Evolutionary conservation across 2,329 filamentous ascomycete species (phyloP).

Genomic region (Uncinocarpus reesii): DNA sequence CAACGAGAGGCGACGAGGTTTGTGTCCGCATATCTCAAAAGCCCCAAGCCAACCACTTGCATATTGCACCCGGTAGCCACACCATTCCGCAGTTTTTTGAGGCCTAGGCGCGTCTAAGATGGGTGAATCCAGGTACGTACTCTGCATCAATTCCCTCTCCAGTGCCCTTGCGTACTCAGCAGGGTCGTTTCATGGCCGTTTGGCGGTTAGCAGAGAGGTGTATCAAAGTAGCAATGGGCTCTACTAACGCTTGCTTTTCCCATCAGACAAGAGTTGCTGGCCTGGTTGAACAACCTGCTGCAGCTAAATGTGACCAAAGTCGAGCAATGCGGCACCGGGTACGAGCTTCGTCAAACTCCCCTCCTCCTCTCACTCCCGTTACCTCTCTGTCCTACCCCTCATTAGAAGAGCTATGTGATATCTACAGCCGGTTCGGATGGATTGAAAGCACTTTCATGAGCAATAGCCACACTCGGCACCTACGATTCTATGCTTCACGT

Average conservation of each 20-base stretch:
- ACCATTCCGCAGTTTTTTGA: background rate
- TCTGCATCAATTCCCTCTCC: background rate
- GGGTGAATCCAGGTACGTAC: conserved; percentile 53
- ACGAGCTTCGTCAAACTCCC: conserved; percentile 33
- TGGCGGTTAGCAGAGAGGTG: background rate
- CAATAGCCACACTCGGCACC: background rate
- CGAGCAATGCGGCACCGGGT: conserved; percentile 98
- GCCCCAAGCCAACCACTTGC: background rate
- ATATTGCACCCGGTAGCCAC: background rate
- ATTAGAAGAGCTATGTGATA: background rate
- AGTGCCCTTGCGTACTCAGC: background rate
- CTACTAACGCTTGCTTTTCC: background rate
- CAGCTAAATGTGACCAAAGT: conserved; percentile 98
- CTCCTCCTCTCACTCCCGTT: conserved; percentile 19
- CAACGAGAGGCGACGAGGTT: too few relatives aligned
- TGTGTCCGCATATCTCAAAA: background rate
- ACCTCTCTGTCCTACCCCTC: background rate
- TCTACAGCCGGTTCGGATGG: background rate
- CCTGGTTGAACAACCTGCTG: conserved; percentile 94
- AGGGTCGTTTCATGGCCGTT: conserved; percentile 11
- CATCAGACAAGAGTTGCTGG: conserved; percentile 81
- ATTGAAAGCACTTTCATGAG: background rate
- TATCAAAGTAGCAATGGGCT: background rate
- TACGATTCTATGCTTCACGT: conserved; percentile 1
- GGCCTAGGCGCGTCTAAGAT: conserved; percentile 37